Evolutionary conservation across 2,329 filamentous ascomycete genomes (phyloP).

Genomic region (Aspergillus luchuensis): DNA sequence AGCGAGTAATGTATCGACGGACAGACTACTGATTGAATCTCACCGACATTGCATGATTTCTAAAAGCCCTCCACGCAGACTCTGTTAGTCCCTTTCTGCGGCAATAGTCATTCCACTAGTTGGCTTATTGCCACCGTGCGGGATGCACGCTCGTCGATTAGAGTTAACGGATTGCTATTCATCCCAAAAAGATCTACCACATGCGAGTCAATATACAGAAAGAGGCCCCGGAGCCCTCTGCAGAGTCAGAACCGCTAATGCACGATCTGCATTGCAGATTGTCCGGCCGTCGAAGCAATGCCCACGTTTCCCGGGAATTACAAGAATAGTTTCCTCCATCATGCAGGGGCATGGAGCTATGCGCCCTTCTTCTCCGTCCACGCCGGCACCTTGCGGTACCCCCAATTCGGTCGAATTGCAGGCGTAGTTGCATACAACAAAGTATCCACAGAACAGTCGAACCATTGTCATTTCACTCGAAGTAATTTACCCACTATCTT

Average conservation of each 20-base stretch:
- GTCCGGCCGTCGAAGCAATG: background rate
- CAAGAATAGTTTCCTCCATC: background rate
- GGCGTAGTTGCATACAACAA: background rate
- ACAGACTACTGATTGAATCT: background rate
- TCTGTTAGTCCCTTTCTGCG: background rate
- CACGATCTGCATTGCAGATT: constrained; percentile 1
- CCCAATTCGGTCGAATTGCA: background rate
- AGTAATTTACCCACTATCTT: constrained; percentile 3
- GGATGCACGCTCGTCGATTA: background rate
- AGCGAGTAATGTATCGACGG: background rate
- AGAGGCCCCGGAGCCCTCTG: background rate
- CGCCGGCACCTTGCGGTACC: background rate
- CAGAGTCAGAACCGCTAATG: background rate
- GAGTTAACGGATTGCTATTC: background rate
- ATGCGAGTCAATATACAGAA: background rate
- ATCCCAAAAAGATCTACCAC: background rate
- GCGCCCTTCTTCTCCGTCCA: background rate
- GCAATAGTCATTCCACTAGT: background rate
- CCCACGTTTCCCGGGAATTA: background rate
- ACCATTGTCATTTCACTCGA: constrained; percentile 4
- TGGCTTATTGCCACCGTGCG: background rate
- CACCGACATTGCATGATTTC: background rate
- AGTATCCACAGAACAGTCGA: background rate
- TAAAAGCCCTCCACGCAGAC: background rate
- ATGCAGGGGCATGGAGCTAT: background rate